Evolutionary conservation across 306 rosid species (phyloP), one percentile per base, ranked within the genome.

Genomic region (Fragaria vesca): DNA sequence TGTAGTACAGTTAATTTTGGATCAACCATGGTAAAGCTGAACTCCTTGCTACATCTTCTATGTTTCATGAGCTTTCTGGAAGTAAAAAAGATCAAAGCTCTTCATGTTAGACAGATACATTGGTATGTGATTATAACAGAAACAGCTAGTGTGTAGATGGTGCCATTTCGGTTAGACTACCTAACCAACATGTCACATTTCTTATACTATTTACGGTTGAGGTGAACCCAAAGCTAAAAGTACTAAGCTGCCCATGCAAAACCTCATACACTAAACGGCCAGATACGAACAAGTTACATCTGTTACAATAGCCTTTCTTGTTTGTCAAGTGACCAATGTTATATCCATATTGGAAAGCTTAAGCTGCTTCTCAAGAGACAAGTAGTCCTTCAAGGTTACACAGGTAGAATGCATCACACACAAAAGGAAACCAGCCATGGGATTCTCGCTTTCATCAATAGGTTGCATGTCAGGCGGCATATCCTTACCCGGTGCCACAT

Each of bases 291-390:
- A 12, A 18, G 62, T 20, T 55, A 55, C 62, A 55, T 6, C 1
- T 16, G 57, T 18, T 20, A 2, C 12, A 55, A 20, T 54, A 24
- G 76, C 66, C 10, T 38, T 73, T 75, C 69, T 69, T 16, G 34
- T 65, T 71, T 61, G 75, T 88, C 79, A 81, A 80, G 72, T 28
- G 71, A 86, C 50, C 20, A 83, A 81, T 18, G 17, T 4, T 9
- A 36, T 63, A 13, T 63, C 48, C 92, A 92, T 91, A 81, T 75
- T 87, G 55, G 92, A 89, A 42, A 95, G 93, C 85, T 79, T 85
- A 43, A 92, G 89, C 87, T 95, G 96, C 83, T 89, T 91, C 83
- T 91, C 96, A 13, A 89, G 81, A 73, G 98, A 91, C 91, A 95
- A 87, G 81, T 82, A 74, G 72, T 86, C 88, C 83, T 86, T 92